Conservation (phyloP, 352 stramenopile species). For the Elongisporangium prolatum region DNA sequence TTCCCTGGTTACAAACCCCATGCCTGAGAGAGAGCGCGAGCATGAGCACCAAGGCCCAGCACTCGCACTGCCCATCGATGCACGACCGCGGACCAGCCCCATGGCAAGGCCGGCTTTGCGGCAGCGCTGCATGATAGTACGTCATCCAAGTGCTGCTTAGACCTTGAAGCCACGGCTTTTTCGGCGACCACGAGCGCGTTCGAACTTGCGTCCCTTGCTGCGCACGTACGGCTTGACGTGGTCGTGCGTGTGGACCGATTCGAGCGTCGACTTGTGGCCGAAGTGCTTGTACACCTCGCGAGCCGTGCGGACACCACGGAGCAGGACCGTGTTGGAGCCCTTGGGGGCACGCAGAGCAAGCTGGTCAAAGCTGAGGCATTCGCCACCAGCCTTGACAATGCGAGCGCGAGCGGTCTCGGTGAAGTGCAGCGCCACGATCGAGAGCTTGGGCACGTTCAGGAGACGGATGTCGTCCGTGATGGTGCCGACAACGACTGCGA, state of each 20-base stretch:
- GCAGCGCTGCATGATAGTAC: constrained; percentile 3
- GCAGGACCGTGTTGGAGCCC: constrained; percentile 97
- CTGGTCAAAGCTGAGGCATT: constrained; percentile 99
- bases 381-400: constrained; percentile 97
- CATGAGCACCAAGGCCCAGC: constrained; percentile 1
- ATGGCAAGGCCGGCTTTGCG: constrained; percentile 7
- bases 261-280: constrained; percentile 95
- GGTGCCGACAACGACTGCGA: constrained; percentile 97
- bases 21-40: constrained; percentile 9
- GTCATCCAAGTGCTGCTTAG: constrained; percentile 64
- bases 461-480: constrained; percentile 99
- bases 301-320: constrained; percentile 96
- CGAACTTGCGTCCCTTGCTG: constrained; percentile 99
- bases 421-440: constrained; percentile 96
- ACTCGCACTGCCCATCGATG: neutral
- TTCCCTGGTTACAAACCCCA: constrained; percentile 31
- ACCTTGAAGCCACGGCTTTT: constrained; percentile 99
- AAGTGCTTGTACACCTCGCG: constrained; percentile 99
- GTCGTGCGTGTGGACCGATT: constrained; percentile 98
- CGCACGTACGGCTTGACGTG: constrained; percentile 98
- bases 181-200: constrained; percentile 98
- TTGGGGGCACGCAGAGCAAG: constrained; percentile 96
- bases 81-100: neutral
- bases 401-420: constrained; percentile 97
- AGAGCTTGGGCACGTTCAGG: constrained; percentile 94